These are phyloP conservation scores for Aspergillus nanangensis DNA, from an alignment of 495 filamentous ascomycete genomes.

Conservation along the genomic window DNA sequence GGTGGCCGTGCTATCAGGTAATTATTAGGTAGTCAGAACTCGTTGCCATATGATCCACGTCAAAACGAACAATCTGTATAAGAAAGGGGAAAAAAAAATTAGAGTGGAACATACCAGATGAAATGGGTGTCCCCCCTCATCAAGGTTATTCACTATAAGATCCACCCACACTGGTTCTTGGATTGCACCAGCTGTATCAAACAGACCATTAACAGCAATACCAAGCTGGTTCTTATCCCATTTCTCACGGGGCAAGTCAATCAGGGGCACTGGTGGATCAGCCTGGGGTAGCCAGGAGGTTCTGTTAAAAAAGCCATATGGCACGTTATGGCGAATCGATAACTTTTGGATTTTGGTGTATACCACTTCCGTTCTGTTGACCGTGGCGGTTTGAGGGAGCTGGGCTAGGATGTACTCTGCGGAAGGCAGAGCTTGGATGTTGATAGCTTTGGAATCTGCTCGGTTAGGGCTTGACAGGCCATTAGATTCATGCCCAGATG, in stretches of 20 bases:
- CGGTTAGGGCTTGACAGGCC: not conserved
- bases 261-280: slow-evolving; percentile 24
- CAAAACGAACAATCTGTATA: slow-evolving; percentile 45
- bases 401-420: slow-evolving; percentile 12
- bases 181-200: not conserved
- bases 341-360: slow-evolving; percentile 47
- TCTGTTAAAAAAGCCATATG: slow-evolving; percentile 44
- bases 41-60: not conserved
- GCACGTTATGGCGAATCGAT: slow-evolving; percentile 33
- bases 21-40: not conserved
- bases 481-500: not conserved
- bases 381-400: slow-evolving; percentile 20
- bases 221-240: slow-evolving; percentile 42
- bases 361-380: slow-evolving; percentile 35
- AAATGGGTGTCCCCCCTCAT: slow-evolving; percentile 47
- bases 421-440: slow-evolving; percentile 24
- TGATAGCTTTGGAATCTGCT: slow-evolving; percentile 7
- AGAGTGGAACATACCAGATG: slow-evolving; percentile 33
- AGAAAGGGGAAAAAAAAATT: not conserved
- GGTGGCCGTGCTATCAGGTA: slow-evolving; percentile 60
- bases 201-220: not conserved
- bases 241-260: slow-evolving; percentile 20
- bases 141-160: slow-evolving; percentile 48
- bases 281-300: slow-evolving; percentile 41
- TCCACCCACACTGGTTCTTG: slow-evolving; percentile 35